Base-by-base conservation (phyloP, 129 eudicot species). In the Ambrosia trifida region DNA sequence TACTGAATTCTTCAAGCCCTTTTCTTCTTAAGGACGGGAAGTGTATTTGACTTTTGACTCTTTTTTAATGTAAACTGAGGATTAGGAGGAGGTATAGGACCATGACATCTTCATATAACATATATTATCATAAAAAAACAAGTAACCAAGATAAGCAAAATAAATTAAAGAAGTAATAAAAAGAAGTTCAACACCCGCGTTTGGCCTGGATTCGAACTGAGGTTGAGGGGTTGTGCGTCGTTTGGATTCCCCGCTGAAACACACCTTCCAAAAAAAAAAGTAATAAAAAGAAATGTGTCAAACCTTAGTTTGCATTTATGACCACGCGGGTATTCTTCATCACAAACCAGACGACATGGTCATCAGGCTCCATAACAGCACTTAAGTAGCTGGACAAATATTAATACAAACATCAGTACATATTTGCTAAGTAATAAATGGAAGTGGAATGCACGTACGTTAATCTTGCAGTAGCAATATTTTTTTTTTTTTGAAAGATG, bases 321-420 rank as follows among this genome's bases (percentile, higher is more conserved):
- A 31, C 94, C 96, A 65, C 99, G 90, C 36, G 86, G 79, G 72
- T 94, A 94, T 52, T 85, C 87, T 79, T 85, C 94, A 7, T 86
- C 89, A 73, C 99, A 94, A 66, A 81, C 73, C 59, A 85, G 74
- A 14, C 84, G 85, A 84, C 99, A 94, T 49, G 87, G 86, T 36
- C 96, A 96, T 82, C 97, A 94, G 47, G 91, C 86, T 80, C 99
- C 99, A 78, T 94, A 94, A 64, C 90, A 97, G 72, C 99, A 94
- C 69, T 82, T 90, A 78, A 90, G 99, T 61, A 96, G 93, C 97
- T 94, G 85, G 58, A 80, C 10, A 80, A 61, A 65, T 10, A 46
- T 68, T 20, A 40, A 57, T 36, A 66, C 58, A 71, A 40, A 63
- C 64, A 64, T 74, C 20, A 11, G 9, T 50, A 58, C 33, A 74